Evolutionary conservation across 1,284 basidiomycete species (phyloP).

Genomic region (Trametes polyzona): DNA sequence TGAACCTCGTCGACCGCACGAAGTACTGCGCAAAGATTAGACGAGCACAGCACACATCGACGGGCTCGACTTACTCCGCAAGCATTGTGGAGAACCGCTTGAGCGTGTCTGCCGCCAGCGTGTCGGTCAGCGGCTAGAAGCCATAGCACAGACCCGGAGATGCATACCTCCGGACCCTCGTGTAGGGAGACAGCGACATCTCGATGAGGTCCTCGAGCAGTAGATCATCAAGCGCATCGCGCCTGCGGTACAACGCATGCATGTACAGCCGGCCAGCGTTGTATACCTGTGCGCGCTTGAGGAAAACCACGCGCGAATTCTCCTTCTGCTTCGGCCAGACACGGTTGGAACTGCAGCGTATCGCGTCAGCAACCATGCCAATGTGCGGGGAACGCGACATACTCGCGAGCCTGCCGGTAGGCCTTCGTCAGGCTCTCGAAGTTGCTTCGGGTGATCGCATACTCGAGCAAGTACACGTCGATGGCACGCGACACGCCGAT

Average conservation of each 20-base stretch:
- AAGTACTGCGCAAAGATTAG: constrained; percentile 58
- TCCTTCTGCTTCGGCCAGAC: constrained; percentile 75
- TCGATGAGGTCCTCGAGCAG: constrained; percentile 82
- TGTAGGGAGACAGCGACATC: constrained; percentile 86
- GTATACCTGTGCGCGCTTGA: constrained; percentile 82
- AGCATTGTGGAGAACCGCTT: constrained; percentile 70
- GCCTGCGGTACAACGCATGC: constrained; percentile 80
- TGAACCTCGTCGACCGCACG: constrained; percentile 79
- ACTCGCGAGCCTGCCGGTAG: constrained; percentile 73
- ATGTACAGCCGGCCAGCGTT: constrained; percentile 75
- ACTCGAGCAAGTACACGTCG: constrained; percentile 76
- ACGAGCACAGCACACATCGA: neutral
- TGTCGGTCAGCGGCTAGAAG: neutral
- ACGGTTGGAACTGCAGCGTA: constrained; percentile 57
- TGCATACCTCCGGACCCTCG: constrained; percentile 70
- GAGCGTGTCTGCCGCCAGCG: constrained; percentile 59
- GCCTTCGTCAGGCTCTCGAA: constrained; percentile 71
- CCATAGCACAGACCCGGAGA: neutral
- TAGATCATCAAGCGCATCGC: constrained; percentile 81
- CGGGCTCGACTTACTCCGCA: constrained; percentile 54
- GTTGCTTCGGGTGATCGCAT: constrained; percentile 64
- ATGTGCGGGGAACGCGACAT: constrained; percentile 33
- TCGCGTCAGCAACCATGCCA: constrained; percentile 3
- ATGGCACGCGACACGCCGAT: constrained; percentile 70
- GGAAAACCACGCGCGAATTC: constrained; percentile 75